Conservation (phyloP, 257 asterid genomes). For the Solanum bulbocastanum region DNA sequence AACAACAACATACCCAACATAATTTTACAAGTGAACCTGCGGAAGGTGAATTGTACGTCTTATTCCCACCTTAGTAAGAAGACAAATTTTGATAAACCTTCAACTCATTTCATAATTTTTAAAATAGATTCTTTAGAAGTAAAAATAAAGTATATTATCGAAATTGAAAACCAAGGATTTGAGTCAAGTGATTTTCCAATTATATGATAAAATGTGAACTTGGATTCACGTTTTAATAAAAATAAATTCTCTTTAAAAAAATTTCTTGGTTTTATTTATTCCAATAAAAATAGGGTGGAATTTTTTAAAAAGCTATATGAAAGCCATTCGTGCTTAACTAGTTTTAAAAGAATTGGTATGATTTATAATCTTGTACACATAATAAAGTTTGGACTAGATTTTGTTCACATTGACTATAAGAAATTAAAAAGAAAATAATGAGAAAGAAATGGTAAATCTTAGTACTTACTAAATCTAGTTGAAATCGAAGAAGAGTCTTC, state of each 20-base stretch:
- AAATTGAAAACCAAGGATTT: neutral
- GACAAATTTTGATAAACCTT: fast-evolving
- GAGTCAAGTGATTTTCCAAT: neutral
- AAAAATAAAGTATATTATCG: neutral
- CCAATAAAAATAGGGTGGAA: neutral
- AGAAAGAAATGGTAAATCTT: neutral
- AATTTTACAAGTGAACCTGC: neutral
- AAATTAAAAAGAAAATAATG: neutral
- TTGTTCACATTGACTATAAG: neutral
- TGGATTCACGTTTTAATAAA: neutral
- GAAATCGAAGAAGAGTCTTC: neutral
- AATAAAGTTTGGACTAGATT: neutral
- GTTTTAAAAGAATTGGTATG: neutral
- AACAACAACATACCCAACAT: fast-evolving
- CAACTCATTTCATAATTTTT: neutral
- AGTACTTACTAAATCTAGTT: neutral
- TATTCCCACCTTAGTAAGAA: neutral
- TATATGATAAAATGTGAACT: neutral
- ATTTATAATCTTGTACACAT: neutral
- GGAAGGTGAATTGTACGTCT: fast-evolving
- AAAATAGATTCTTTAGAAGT: neutral
- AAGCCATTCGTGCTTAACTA: neutral
- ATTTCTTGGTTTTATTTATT: neutral
- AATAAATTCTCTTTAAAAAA: neutral
- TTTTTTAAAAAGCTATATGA: neutral